Base-by-base conservation (phyloP, 164 flowering plant species). In the Sedum album region DNA sequence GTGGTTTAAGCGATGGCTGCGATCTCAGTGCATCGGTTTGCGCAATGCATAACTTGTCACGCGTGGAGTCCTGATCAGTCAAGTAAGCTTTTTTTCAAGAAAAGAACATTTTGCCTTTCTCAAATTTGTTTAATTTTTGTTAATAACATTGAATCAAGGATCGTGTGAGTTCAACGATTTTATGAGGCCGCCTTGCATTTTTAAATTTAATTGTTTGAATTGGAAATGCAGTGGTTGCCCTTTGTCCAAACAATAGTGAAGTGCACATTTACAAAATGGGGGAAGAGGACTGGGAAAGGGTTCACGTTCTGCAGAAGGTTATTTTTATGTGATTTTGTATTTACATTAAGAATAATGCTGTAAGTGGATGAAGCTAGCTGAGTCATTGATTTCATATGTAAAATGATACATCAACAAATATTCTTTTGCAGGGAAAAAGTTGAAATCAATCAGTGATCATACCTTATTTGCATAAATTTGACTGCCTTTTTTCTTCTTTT, bases 11-110 rank as follows among this genome's bases (percentile, higher is more conserved):
- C 28, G 42, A 89, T 90, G 98, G 81, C 95, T 26, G 87, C 85
- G 8, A 71, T 84, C 62, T 77, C 82, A 6, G 86, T 84, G 75
- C 94, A 93, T 68, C 84, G 82, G 76, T 81, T 90, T 42, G 96
- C 98, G 28, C 82, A 82, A 66, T 88, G 89, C 86, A 90, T 90
- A 75, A 89, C 92, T 66, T 93, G 94, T 80, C 98, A 90, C 70
- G 90, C 96, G 65, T 90, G 96, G 98, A 89, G 96, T 75, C 96
- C 97, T 28, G 98, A 93, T 69, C 85, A 77, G 53, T 78, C 95
- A 8, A 90, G 98, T 92, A 86, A 62, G 8, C 38, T 66, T 39
- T 67, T 73, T 20, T 21, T 18, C 0, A 33, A 17, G 33, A 20
- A 4, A 5, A 31, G 26, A 26, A 31, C 21, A 18, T 11, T 17